Percentiles rank a stretch among this genome's conserved stretches.
Evolutionary conservation across 164 flowering plant species (phyloP).

Genomic region (Taxillus chinensis): DNA sequence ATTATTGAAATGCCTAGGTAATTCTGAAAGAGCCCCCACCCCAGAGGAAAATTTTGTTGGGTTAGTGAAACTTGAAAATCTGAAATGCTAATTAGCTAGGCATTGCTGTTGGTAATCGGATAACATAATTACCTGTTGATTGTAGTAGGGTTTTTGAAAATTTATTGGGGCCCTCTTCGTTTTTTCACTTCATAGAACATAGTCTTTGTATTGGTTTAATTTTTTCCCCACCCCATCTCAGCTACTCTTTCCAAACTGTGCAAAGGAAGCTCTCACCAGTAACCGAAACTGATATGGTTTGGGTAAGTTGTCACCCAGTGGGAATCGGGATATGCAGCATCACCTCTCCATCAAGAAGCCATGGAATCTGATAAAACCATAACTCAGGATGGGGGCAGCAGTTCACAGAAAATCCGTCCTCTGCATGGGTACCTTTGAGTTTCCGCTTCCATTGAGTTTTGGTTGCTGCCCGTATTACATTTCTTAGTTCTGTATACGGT

Average conservation of each 20-base stretch:
- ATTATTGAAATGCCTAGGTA: too few species aligned
- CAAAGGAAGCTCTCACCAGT: slow-evolving; percentile 7
- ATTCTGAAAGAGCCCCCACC: too few species aligned
- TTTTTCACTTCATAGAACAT: too few species aligned
- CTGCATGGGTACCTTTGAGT: slow-evolving; percentile 42
- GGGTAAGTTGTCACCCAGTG: slow-evolving; percentile 23
- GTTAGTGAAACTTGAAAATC: too few species aligned
- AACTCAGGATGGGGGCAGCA: slow-evolving; percentile 25
- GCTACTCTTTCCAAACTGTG: slow-evolving; percentile 10
- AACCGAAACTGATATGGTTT: slow-evolving; percentile 31
- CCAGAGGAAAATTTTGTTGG: too few species aligned
- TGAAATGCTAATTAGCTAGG: too few species aligned
- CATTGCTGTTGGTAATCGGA: too few species aligned
- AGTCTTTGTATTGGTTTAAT: background rate
- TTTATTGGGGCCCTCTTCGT: too few species aligned
- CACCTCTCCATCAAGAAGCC: slow-evolving; percentile 18
- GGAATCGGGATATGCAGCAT: slow-evolving; percentile 40
- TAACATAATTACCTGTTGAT: too few species aligned
- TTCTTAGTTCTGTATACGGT: background rate
- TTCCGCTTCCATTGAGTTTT: too few species aligned
- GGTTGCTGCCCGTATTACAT: background rate
- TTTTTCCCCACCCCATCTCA: slow-evolving; percentile 1
- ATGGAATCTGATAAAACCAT: slow-evolving; percentile 49
- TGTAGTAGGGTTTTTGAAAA: too few species aligned
- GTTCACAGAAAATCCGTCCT: slow-evolving; percentile 37